Conservation (phyloP, 306 rosid genomes). For the Vigna nakashimae region DNA sequence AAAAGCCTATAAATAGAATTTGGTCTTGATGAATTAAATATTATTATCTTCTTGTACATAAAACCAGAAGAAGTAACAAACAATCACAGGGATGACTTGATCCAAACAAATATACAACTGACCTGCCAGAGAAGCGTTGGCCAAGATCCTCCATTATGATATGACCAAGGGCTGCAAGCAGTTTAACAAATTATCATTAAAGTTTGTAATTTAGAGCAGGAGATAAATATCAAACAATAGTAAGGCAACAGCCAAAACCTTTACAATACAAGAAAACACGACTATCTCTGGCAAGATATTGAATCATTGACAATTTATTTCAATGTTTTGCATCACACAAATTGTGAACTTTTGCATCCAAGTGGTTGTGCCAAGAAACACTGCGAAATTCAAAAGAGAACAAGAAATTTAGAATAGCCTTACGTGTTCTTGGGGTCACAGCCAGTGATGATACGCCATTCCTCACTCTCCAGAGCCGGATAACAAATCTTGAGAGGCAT, state of each 20-base stretch:
- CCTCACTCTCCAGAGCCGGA: slow-evolving; percentile 85
- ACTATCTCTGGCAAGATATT: slow-evolving; percentile 3
- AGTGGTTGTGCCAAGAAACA: slow-evolving; percentile 24
- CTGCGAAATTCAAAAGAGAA: not conserved
- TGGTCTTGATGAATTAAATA: too few relatives aligned
- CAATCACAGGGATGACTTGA: slow-evolving; percentile 1
- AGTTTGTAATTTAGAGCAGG: not conserved
- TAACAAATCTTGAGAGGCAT: slow-evolving; percentile 96
- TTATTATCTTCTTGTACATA: too few relatives aligned
- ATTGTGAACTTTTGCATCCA: slow-evolving; percentile 1
- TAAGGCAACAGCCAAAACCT: slow-evolving; percentile 16
- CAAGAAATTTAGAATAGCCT: slow-evolving; percentile 35
- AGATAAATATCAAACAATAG: slow-evolving; percentile 10
- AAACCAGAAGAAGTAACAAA: not conserved
- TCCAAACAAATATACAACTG: slow-evolving; percentile 40
- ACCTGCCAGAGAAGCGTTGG: slow-evolving; percentile 97
- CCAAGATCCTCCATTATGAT: slow-evolving; percentile 97
- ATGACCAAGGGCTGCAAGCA: slow-evolving; percentile 89
- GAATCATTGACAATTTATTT: slow-evolving; percentile 31
- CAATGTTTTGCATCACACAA: not conserved
- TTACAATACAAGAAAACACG: slow-evolving; percentile 1
- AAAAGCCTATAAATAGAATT: too few relatives aligned
- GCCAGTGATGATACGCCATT: slow-evolving; percentile 92
- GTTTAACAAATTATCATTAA: slow-evolving; percentile 29
- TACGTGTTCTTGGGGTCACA: slow-evolving; percentile 97